These are phyloP conservation scores for Aphanoascus verrucosus DNA, from an alignment of 2,329 filamentous ascomycete genomes.

Conservation along the genomic window DNA sequence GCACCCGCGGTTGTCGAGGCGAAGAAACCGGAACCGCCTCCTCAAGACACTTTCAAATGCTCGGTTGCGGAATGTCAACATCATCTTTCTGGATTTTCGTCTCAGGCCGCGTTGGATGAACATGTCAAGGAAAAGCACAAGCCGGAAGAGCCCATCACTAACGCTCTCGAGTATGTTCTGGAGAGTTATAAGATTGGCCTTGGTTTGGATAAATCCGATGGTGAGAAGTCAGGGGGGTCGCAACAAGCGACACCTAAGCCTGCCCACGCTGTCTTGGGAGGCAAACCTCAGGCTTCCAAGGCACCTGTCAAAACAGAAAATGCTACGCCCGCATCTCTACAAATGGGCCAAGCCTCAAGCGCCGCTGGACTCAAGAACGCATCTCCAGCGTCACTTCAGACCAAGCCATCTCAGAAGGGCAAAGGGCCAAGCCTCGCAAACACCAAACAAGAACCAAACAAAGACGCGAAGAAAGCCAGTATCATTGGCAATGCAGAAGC, in stretches of 20 bases:
- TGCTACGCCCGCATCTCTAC: conserved; percentile 23
- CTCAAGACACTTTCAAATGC: conserved; percentile 44
- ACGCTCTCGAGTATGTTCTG: conserved; percentile 48
- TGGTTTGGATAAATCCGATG: conserved; percentile 41
- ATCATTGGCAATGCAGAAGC: conserved; percentile 19
- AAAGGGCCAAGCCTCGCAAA: conserved; percentile 17
- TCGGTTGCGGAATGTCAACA: conserved; percentile 43
- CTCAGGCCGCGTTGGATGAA: conserved; percentile 44
- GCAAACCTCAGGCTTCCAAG: conserved; percentile 15
- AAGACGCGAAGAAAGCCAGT: conserved; percentile 22
- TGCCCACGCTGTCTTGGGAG: conserved; percentile 9
- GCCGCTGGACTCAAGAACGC: conserved; percentile 25
- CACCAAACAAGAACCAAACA: conserved; percentile 20
- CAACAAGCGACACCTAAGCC: conserved; percentile 17
- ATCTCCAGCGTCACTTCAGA: conserved; percentile 28
- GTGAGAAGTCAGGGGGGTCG: conserved; percentile 22
- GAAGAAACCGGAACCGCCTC: conserved; percentile 30
- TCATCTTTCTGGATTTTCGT: conserved; percentile 45
- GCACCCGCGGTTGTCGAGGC: conserved; percentile 33
- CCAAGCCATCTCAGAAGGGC: conserved; percentile 24
- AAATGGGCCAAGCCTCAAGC: conserved; percentile 27
- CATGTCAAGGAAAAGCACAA: conserved; percentile 46
- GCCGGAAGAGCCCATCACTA: conserved; percentile 39
- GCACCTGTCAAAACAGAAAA: conserved; percentile 17
- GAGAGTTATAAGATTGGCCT: conserved; percentile 41